These are phyloP conservation scores for Wickerhamomyces strasburgensis DNA, from an alignment of 805 yeast species.

Conservation along the genomic window DNA sequence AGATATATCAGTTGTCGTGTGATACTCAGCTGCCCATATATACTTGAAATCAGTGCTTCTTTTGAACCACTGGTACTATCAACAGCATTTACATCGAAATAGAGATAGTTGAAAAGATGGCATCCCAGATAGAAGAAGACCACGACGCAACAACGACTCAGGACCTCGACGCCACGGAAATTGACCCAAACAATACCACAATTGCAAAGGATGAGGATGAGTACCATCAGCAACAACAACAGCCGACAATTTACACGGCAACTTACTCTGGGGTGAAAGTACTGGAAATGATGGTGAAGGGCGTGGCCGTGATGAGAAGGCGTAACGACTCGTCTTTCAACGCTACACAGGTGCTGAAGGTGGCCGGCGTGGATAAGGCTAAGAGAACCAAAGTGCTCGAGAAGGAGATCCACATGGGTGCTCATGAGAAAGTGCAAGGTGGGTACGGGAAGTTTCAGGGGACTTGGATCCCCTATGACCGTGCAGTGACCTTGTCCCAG, in stretches of 20 bases:
- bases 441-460: conserved; percentile 86
- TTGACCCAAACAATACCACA: conserved; percentile 5
- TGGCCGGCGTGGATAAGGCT: conserved; percentile 74
- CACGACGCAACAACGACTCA: conserved; percentile 3
- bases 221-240: background rate
- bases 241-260: conserved; percentile 52
- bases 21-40: too few species aligned
- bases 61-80: too few species aligned
- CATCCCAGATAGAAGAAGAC: conserved; percentile 4
- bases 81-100: too few species aligned
- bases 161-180: conserved; percentile 13
- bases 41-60: too few species aligned
- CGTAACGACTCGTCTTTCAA: conserved; percentile 76
- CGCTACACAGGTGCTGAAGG: conserved; percentile 75
- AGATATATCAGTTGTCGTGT: too few species aligned
- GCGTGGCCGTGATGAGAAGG: conserved; percentile 73
- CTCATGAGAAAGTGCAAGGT: conserved; percentile 76
- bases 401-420: conserved; percentile 62
- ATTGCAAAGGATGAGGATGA: background rate
- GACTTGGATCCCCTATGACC: conserved; percentile 75
- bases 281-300: conserved; percentile 65
- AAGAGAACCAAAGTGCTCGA: conserved; percentile 71
- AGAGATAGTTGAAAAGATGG: background rate
- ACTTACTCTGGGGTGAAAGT: conserved; percentile 79
- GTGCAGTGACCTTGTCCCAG: conserved; percentile 55